These are phyloP conservation scores for Lanmaoa rubissima DNA, from an alignment of 768 basidiomycete genomes.

Conservation along the genomic window DNA sequence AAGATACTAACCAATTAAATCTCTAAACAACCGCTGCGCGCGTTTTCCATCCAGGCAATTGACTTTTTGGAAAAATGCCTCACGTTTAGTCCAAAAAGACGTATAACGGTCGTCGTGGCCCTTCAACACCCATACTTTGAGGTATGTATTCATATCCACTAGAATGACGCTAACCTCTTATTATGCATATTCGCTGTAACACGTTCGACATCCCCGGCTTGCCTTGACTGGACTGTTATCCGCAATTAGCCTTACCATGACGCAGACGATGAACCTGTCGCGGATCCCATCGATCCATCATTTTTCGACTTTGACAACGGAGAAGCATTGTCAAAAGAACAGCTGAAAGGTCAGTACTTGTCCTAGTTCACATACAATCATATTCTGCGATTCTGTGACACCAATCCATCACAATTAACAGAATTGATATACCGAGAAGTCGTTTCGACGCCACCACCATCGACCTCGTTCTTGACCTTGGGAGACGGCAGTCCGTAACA, in stretches of 20 bases:
- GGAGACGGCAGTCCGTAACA: slow-evolving; percentile 13
- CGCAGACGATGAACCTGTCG: slow-evolving; percentile 83
- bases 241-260: slow-evolving; percentile 81
- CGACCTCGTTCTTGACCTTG: slow-evolving; percentile 15
- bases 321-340: slow-evolving; percentile 58
- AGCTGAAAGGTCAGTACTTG: slow-evolving; percentile 55
- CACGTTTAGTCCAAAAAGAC: slow-evolving; percentile 81
- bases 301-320: slow-evolving; percentile 86
- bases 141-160: slow-evolving; percentile 38
- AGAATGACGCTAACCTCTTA: neutral
- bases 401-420: neutral
- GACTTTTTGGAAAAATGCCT: slow-evolving; percentile 79
- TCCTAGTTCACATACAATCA: no score
- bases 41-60: slow-evolving; percentile 47
- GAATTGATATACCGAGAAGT: slow-evolving; percentile 54
- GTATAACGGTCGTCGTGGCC: slow-evolving; percentile 86
- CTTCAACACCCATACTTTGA: slow-evolving; percentile 87
- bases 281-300: slow-evolving; percentile 67
- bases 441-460: slow-evolving; percentile 23
- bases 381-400: neutral
- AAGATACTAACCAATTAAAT: neutral
- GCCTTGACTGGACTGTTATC: neutral
- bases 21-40: neutral
- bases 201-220: neutral
- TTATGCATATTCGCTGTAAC: neutral